Percentiles rank a stretch among this genome's conserved stretches.
phyloP scores from a whole-genome alignment of 164 flowering plant genomes.

The Cinnamomum micranthum region DNA sequence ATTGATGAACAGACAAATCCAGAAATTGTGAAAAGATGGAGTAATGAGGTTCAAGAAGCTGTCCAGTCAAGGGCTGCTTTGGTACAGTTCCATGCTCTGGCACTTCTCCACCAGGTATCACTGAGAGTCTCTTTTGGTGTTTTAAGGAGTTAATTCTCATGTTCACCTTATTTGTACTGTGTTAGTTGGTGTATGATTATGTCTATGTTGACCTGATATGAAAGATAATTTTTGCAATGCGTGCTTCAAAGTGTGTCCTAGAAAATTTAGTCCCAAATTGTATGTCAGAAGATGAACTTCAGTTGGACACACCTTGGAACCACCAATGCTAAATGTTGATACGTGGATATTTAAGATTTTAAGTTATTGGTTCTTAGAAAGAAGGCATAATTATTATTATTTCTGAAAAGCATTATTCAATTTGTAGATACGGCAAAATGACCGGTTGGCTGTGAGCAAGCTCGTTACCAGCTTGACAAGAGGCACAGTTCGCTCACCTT shows the following conservation, averaged over 20 bases:
- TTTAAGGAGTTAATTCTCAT: background rate
- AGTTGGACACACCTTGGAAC: too few relatives aligned
- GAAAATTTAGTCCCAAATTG: too few relatives aligned
- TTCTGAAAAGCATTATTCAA: background rate
- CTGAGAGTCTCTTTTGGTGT: background rate
- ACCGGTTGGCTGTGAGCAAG: constrained; percentile 92
- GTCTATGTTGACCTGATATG: background rate
- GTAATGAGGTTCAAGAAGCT: constrained; percentile 98
- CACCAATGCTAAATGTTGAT: too few relatives aligned
- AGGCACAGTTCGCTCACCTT: constrained; percentile 91
- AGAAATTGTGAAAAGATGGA: constrained; percentile 98
- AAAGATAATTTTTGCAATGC: background rate
- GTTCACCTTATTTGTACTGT: background rate
- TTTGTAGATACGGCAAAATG: constrained; percentile 94
- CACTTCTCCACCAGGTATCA: constrained; percentile 81
- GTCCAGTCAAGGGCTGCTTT: constrained; percentile 97
- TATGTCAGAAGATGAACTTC: too few relatives aligned
- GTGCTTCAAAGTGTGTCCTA: background rate
- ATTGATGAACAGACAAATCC: constrained; percentile 66
- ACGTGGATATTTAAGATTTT: background rate
- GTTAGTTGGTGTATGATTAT: background rate
- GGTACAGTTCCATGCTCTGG: constrained; percentile 93
- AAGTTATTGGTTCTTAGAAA: background rate
- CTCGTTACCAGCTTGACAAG: constrained; percentile 89
- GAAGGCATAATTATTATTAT: background rate